Evolutionary conservation across 2,329 filamentous ascomycete genomes (phyloP), one percentile per base, ranked within the genome.

Genomic region (Alternaria arborescens): DNA sequence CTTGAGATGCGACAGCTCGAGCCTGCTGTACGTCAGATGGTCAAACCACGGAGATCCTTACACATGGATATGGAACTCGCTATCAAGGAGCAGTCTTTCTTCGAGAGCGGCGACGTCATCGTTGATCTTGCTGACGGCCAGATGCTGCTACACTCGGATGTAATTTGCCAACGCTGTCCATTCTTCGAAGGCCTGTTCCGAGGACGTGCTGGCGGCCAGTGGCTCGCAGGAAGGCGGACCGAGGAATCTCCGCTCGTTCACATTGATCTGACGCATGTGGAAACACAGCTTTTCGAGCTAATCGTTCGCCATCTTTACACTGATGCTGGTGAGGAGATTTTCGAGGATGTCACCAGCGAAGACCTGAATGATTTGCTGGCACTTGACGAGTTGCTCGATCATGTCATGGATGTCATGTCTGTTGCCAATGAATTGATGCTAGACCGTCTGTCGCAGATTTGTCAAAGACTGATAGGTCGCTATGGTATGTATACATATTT

Each of bases 391-490:
- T 93, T 97, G 64, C 88, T 94, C 5, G 93, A 98, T 69, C 82
- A 95, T n/a, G 85, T 97, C 8, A 86, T 98, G 80, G 93, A 97
- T 69, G 91, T 98, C 44, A 90, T 98, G 86, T 88, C 88, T 57
- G 90, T 92, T 53, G 93, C 94, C 12, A 95, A 99, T 74, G 94
- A 99, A 78, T 82, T 99, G 58, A 97, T 99, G 94, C 85, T 99
- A 47, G 93, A 97, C 75, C 87, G 94, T 7, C 82, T 99, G 5
- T 93, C 92, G 5, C 92, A 97, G 75, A 88, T 96, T 28, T 98
- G 95, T 76, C 95, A 99, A 76, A 88, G 87, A 60, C 81, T 93
- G 22, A 86, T 98, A 60, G 94, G 93, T 36, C 87, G 87, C 51
- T 96, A 95, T 78, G 88, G 86, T 88, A 77, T 71, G 83, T 79